Percentiles rank a stretch among this genome's conserved stretches.
Conservation (phyloP, 2,329 filamentous ascomycete species). For the Rhynchosporium secalis region DNA sequence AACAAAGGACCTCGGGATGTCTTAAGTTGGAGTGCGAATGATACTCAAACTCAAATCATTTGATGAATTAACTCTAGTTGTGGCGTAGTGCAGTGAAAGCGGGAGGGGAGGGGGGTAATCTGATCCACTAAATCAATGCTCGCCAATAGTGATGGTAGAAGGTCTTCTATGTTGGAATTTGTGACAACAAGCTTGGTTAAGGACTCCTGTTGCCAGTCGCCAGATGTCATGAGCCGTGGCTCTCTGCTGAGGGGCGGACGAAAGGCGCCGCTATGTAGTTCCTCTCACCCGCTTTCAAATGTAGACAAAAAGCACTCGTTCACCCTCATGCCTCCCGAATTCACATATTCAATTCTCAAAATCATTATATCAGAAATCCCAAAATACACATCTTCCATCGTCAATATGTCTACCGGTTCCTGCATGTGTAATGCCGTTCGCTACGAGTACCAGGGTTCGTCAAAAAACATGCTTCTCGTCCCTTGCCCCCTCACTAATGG, state of each 20-base stretch:
- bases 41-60: background rate
- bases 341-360: background rate
- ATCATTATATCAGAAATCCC: background rate
- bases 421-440: slow-evolving; percentile 17
- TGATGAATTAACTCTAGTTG: background rate
- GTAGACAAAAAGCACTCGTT: background rate
- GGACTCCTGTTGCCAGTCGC: background rate
- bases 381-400: background rate
- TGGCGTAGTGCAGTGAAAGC: background rate
- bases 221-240: background rate
- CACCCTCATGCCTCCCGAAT: background rate
- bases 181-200: background rate
- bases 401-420: slow-evolving; percentile 16
- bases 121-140: background rate
- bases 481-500: background rate
- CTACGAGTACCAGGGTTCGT: slow-evolving; percentile 20
- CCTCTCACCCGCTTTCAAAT: slow-evolving; percentile 4
- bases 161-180: no score
- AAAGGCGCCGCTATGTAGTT: background rate
- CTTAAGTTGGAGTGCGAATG: background rate
- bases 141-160: background rate
- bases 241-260: slow-evolving; percentile 1
- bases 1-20: background rate
- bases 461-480: background rate
- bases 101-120: background rate